Evolutionary conservation across 352 stramenopile genomes (phyloP), one percentile per base, ranked within the genome.

Genomic region (Phytophthora sojae): DNA sequence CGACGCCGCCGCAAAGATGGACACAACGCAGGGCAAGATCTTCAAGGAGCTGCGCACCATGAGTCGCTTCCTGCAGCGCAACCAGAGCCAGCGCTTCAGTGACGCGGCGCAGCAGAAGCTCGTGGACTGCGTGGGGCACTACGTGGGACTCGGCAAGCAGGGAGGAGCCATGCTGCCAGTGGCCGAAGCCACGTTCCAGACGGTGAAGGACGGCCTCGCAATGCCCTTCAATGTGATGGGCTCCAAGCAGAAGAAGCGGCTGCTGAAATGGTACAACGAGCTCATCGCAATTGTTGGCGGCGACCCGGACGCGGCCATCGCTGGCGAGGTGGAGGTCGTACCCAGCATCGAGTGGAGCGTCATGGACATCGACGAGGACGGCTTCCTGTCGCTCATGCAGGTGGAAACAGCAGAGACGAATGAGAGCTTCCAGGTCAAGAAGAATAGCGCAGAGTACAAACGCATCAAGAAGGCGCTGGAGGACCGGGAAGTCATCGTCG

Each of bases 241-340:
- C 62, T 83, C 81, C 15, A 96, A 95, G 60, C 84, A 95, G 53
- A 95, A 96, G 73, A 95, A 94, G 57, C 79, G 71, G 17, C 71
- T 95, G 45, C 61, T 96, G 26, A 96, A 96, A 57, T 93, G 88
- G 85, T 90, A 95, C 80, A 94, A 94, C 51, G 87, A 96, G 58
- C 77, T 94, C 53, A 91, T 94, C 42, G 75, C 67, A 26, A 59
- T 87, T 47, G 77, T 89, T 1, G 81, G 80, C 7, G 72, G 72
- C 52, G 83, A 91, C 50, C 75, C 72, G 7, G 84, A 90, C 47
- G 70, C 65, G 0, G 59, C 69, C 1, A 63, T 55, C 25, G 52
- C 72, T 47, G 70, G 53, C 9, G 68, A 75, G 17, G 60, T 55
- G n/a, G 66, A 49, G 21, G 55, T 19, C 11, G 25, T 61, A 5